Percentiles rank a stretch among this genome's conserved stretches.
These are phyloP conservation scores for Cryptococcus sp. DNA, from an alignment of 1,284 basidiomycete species.

Conservation along the genomic window DNA sequence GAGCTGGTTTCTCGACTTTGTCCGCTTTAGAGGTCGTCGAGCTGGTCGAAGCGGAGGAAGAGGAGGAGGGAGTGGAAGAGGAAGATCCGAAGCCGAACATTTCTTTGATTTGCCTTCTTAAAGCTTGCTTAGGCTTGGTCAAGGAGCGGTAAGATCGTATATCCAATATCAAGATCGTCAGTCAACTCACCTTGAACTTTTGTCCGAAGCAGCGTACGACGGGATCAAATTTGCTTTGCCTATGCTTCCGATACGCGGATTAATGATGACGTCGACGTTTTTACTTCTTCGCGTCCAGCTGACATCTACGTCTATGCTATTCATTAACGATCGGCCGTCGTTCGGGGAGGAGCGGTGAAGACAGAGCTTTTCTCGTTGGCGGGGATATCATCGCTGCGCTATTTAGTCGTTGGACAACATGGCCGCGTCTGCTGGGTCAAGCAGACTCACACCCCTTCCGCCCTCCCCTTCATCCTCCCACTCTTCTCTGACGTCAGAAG, in stretches of 20 bases:
- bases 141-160: background rate
- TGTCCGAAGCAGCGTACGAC: background rate
- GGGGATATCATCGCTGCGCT: too few species aligned
- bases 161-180: background rate
- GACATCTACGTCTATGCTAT: too few species aligned
- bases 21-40: background rate
- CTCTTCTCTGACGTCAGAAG: constrained; percentile 18
- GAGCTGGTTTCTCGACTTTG: constrained; percentile 32
- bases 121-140: too few species aligned
- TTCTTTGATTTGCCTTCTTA: background rate
- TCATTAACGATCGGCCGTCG: too few species aligned
- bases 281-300: too few species aligned
- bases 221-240: constrained; percentile 5
- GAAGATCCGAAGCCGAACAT: constrained; percentile 25
- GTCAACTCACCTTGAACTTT: background rate
- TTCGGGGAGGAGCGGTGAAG: too few species aligned
- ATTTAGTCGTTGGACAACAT: too few species aligned
- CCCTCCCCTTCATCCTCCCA: constrained; percentile 9
- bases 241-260: background rate
- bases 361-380: too few species aligned
- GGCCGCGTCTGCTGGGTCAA: background rate
- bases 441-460: constrained; percentile 4
- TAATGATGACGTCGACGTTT: constrained; percentile 7
- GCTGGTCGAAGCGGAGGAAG: constrained; percentile 6
- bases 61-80: constrained; percentile 15